Base-by-base conservation (phyloP, 495 filamentous ascomycete species). In the Penicillium pulvis region DNA sequence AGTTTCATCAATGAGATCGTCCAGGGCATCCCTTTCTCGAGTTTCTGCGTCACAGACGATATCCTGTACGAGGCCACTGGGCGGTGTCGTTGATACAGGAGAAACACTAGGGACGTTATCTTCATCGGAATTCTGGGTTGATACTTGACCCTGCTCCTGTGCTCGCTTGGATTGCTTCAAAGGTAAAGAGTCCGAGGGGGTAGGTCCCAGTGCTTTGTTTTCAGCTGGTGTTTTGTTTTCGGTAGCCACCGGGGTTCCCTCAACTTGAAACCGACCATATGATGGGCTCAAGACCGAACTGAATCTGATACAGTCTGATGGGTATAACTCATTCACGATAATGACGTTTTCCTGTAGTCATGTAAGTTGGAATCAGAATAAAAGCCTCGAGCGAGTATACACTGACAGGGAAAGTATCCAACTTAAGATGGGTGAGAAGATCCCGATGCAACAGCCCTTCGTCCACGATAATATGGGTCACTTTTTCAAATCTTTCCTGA, bases 391-490 rank as follows among this genome's bases (percentile, higher is more conserved):
- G 42, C 53, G 52, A 62, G 51, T 30, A 30, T 53, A 6, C 10
- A 63, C 75, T 66, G 56, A 85, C 80, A 4, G 83, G 78, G 35
- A 87, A 61, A 12, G 61, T 58, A 7, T 77, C 67, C 6, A 80
- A 51, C 26, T 83, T 82, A 8, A 95, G 71, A 53, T 82, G 76
- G 35, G 70, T 76, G 19, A 89, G 61, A n/a, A 97, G 75, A 57
- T 94, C 83, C 6, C 78, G 70, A 62, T 85, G 93, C 4, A 71
- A 77, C 48, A 94, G 67, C 1, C 71, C 71, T 51, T 86, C 88
- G 64, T 97, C 94, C 5, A 90, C 89, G 57, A 98, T 82, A 54
- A 96, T 77, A 75, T 96, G 92, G 0, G 85, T 92, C 7, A 88
- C 71, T 55, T 71, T 64, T 0, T 72, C 60, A 20, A 63, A 65